phyloP scores from a whole-genome alignment of 1,139 yeast species.

The Kurtzmaniella quercitrusa region DNA sequence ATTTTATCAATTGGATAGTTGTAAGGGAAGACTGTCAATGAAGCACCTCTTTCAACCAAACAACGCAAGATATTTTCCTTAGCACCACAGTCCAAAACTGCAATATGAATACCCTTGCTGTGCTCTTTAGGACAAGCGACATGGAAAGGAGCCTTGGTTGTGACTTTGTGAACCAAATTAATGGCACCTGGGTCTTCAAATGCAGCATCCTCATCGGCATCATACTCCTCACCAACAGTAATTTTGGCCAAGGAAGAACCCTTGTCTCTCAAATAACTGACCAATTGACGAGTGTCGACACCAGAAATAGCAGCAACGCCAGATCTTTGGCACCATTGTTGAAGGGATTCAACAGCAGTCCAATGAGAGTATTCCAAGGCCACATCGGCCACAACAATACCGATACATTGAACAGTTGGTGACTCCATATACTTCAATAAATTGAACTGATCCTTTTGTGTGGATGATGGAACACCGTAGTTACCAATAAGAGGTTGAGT shows the following conservation, averaged over 20 bases:
- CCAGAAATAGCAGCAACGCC: conserved; percentile 97
- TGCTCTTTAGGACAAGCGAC: conserved; percentile 61
- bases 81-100: conserved; percentile 96
- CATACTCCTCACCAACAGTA: conserved; percentile 85
- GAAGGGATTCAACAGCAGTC: conserved; percentile 96
- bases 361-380: conserved; percentile 96
- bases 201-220: conserved; percentile 88
- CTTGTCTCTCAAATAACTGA: conserved; percentile 86
- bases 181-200: conserved; percentile 89
- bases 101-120: conserved; percentile 67
- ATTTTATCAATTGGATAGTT: conserved; percentile 89
- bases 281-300: conserved; percentile 93
- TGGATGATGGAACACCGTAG: conserved; percentile 92
- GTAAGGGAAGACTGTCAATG: conserved; percentile 93
- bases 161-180: conserved; percentile 88
- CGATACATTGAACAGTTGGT: conserved; percentile 88
- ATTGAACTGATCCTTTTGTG: conserved; percentile 75
- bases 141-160: conserved; percentile 94
- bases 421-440: conserved; percentile 88
- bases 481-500: conserved; percentile 97
- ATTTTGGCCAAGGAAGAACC: conserved; percentile 92
- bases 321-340: conserved; percentile 94
- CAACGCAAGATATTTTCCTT: conserved; percentile 95
- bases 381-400: conserved; percentile 93
- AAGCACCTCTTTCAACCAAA: conserved; percentile 90